These are phyloP conservation scores for Crithidia thermophila DNA, from an alignment of 208 protist genomes.

Conservation along the genomic window DNA sequence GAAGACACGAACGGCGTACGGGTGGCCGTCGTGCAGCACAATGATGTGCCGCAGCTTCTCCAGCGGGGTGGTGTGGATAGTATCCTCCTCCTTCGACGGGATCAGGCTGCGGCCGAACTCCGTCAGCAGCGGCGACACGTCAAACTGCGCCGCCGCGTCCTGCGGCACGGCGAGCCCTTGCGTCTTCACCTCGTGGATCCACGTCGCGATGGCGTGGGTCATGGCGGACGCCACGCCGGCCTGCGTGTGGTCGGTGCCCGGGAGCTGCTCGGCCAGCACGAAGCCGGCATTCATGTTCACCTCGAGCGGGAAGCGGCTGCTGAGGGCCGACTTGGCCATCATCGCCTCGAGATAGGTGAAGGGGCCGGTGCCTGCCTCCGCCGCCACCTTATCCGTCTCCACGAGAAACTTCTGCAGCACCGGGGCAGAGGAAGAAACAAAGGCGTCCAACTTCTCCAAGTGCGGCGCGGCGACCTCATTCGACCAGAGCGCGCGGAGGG, in stretches of 20 bases:
- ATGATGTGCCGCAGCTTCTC: slow-evolving; percentile 76
- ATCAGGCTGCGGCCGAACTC: slow-evolving; percentile 84
- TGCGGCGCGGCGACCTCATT: slow-evolving; percentile 58
- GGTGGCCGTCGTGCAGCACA: slow-evolving; percentile 84
- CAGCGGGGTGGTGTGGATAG: slow-evolving; percentile 59
- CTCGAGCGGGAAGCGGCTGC: slow-evolving; percentile 59
- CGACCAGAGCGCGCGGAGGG: slow-evolving; percentile 65
- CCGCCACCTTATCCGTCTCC: slow-evolving; percentile 57
- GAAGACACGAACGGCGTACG: slow-evolving; percentile 73
- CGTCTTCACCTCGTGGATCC: slow-evolving; percentile 42
- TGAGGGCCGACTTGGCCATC: slow-evolving; percentile 52
- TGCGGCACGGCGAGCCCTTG: slow-evolving; percentile 44
- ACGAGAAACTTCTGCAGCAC: slow-evolving; percentile 69
- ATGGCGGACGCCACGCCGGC: slow-evolving; percentile 66
- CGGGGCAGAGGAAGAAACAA: slow-evolving; percentile 51
- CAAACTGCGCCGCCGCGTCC: slow-evolving; percentile 34
- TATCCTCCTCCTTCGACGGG: slow-evolving; percentile 63
- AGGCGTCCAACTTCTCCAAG: slow-evolving; percentile 66
- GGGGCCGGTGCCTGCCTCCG: slow-evolving; percentile 43
- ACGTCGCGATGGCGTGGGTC: slow-evolving; percentile 65
- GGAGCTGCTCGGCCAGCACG: slow-evolving; percentile 53
- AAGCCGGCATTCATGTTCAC: slow-evolving; percentile 80
- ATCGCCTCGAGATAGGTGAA: slow-evolving; percentile 78
- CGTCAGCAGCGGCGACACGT: slow-evolving; percentile 67
- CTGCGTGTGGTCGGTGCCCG: slow-evolving; percentile 52